Evolutionary conservation across 176 grass and related monocot species (phyloP), one percentile per base, ranked within the genome.

Genomic region (Chrysopogon serrulatus): DNA sequence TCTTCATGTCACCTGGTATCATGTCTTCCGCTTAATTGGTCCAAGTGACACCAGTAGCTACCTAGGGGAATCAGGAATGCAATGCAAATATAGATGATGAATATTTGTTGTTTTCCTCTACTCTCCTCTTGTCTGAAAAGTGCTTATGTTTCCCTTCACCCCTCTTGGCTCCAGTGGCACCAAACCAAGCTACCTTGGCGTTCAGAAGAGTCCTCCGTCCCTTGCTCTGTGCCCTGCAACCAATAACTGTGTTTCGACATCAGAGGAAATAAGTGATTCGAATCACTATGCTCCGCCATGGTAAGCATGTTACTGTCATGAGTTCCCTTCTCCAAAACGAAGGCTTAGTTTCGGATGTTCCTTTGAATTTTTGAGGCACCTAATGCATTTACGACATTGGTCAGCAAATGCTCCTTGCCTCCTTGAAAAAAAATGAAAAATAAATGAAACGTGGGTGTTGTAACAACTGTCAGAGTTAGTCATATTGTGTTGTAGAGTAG

Each of bases 251-350:
- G 65, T 91, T 19, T 94, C 92, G 1, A 94, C 92, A 14, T 84
- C 89, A 14, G 89, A 94, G 84, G 85, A 87, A 49, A 91, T 82
- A 5, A 94, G 72, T 39, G 92, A 94, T 26, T 65, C 60, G 1
- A 87, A 89, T 72, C 92, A 89, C 87, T 94, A 91, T 65, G 84
- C 89, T 65, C 92, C 92, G 14, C 89, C 89, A 59, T 91, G 92
- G 92, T 91, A 94, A 87, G 36, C 45, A 23, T 23, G 9, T 73
- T 17, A 7, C 2, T 14, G 9, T 26, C 6, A 0, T 17, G 12
- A 43, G 10, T 63, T 26, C 56, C n/a, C 3, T 43, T 43, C 3
- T 68, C 66, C 0, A 30, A 23, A 65, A 53, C 9, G 15, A 31
- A 41, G 9, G 21, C 13, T 83, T n/a, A 66, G 10, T 48, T 21